Percentiles rank a stretch among this genome's conserved stretches.
Conservation (phyloP, 2,329 filamentous ascomycete genomes). For the Ramularia collo-cygni region DNA sequence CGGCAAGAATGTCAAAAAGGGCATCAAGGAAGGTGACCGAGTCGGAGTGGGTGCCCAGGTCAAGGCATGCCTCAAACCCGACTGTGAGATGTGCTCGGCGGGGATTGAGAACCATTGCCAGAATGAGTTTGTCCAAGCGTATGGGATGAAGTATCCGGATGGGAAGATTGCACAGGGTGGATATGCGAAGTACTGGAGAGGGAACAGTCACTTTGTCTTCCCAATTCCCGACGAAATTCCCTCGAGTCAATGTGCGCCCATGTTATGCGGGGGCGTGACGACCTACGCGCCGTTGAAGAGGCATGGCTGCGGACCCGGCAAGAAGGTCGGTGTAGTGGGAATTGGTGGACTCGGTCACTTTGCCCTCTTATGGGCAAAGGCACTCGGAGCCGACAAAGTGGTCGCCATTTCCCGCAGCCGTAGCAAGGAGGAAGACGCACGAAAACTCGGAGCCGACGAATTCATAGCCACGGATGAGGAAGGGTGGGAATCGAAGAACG, state of each 20-base stretch:
- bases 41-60: constrained; percentile 46
- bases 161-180: constrained; percentile 49
- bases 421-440: constrained; percentile 53
- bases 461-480: constrained; percentile 51
- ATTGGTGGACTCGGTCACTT: constrained; percentile 61
- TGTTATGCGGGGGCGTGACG: constrained; percentile 73
- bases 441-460: constrained; percentile 53
- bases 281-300: constrained; percentile 62
- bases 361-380: constrained; percentile 62
- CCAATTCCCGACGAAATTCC: constrained; percentile 45
- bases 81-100: constrained; percentile 48
- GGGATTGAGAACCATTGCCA: constrained; percentile 40
- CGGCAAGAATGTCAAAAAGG: constrained; percentile 23
- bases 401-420: constrained; percentile 58
- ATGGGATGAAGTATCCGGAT: constrained; percentile 15
- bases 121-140: constrained; percentile 17
- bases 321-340: constrained; percentile 63
- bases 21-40: constrained; percentile 32
- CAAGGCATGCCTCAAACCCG: constrained; percentile 38
- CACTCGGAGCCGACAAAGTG: constrained; percentile 61
- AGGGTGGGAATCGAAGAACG: constrained; percentile 52
- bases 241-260: constrained; percentile 53
- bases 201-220: constrained; percentile 46
- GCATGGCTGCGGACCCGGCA: constrained; percentile 62
- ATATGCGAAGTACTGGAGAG: constrained; percentile 47